Conservation (phyloP, 805 yeast species). For the Priceomyces fermenticarens region DNA sequence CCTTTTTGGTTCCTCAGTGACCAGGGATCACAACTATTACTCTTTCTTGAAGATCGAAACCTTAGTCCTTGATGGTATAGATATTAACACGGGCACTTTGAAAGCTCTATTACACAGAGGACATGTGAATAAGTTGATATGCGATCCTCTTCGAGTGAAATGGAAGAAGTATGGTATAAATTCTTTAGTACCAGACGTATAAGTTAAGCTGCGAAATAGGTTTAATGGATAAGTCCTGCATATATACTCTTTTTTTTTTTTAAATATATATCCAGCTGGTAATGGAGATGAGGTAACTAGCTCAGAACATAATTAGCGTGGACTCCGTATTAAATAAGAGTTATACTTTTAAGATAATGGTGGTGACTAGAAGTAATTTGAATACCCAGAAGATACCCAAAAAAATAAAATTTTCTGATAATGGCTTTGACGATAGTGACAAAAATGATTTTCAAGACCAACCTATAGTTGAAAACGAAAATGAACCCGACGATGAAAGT, state of each 20-base stretch:
- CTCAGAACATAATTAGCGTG: slow-evolving; percentile 1
- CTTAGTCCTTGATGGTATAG: slow-evolving; percentile 32
- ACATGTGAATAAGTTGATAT: slow-evolving; percentile 15
- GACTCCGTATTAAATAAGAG: neutral
- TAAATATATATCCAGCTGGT: too few relatives aligned
- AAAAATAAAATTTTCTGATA: slow-evolving; percentile 33
- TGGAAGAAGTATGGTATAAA: slow-evolving; percentile 39
- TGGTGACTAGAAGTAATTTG: slow-evolving; percentile 25
- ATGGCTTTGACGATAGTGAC: slow-evolving; percentile 17
- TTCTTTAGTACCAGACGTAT: slow-evolving; percentile 14
- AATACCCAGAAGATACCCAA: slow-evolving; percentile 14
- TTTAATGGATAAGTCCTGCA: neutral
- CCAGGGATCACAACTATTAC: slow-evolving; percentile 1
- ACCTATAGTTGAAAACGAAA: slow-evolving; percentile 6
- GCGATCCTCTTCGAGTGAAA: slow-evolving; percentile 21
- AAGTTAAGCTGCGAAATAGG: neutral
- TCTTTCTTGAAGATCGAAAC: slow-evolving; percentile 13
- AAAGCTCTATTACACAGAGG: slow-evolving; percentile 14
- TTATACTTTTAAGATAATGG: slow-evolving; percentile 21
- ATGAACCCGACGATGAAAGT: slow-evolving; percentile 16
- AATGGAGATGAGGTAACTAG: neutral
- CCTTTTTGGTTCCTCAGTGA: slow-evolving; percentile 16
- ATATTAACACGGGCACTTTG: slow-evolving; percentile 27
- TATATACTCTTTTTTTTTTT: neutral
- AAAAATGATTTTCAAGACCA: slow-evolving; percentile 17